A percentile compares a stretch with the other conserved stretches of the same genome.
phyloP scores from a whole-genome alignment of 805 yeast species.

The Deakozyma indianensis region DNA sequence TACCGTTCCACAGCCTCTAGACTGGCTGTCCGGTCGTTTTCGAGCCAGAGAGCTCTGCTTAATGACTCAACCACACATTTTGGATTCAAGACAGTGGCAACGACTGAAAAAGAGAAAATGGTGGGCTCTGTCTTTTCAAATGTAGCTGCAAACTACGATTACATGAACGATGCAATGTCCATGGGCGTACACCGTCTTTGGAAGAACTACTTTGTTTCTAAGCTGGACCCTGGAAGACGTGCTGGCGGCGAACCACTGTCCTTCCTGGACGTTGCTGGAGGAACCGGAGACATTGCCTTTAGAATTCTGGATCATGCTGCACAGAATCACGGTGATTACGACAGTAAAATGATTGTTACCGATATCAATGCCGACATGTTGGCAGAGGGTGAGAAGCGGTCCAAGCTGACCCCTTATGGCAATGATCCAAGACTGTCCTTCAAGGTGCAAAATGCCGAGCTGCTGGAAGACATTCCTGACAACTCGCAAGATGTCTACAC shows the following conservation, averaged over 20 bases:
- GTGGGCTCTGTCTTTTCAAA: conserved; percentile 80
- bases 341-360: conserved; percentile 74
- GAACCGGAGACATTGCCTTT: conserved; percentile 96
- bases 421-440: conserved; percentile 61
- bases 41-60: no score
- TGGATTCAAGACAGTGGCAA: conserved; percentile 74
- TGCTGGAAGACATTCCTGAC: conserved; percentile 66
- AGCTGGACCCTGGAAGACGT: conserved; percentile 85
- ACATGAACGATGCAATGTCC: conserved; percentile 98
- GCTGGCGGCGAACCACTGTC: conserved; percentile 74
- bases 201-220: conserved; percentile 81
- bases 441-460: conserved; percentile 86
- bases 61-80: conserved; percentile 61
- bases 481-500: conserved; percentile 91
- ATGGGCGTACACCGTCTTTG: conserved; percentile 88
- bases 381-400: conserved; percentile 76
- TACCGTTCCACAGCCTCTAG: no score
- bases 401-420: conserved; percentile 38
- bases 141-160: conserved; percentile 86
- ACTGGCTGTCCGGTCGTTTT: no score
- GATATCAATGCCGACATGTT: conserved; percentile 97
- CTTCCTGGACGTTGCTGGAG: conserved; percentile 96
- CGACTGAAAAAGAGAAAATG: conserved; percentile 56
- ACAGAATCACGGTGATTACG: conserved; percentile 54
- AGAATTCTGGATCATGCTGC: conserved; percentile 89